Evolutionary conservation across 2,329 filamentous ascomycete species (phyloP).

Genomic region (Fusarium papillatum): DNA sequence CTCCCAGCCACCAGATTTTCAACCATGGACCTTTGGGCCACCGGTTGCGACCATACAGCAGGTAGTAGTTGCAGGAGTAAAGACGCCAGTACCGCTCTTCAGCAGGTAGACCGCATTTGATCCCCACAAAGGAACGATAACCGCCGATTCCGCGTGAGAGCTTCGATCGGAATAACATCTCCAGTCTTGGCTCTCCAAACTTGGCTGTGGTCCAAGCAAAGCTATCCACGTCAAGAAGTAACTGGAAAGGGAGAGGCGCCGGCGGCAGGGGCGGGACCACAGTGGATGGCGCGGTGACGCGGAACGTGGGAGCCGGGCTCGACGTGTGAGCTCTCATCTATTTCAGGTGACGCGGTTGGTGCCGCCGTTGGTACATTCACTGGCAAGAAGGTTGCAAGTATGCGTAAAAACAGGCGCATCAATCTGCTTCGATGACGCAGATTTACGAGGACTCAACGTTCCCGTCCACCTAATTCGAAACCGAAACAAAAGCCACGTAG

Average conservation of each 20-base stretch:
- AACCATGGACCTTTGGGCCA: not conserved
- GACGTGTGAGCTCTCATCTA: constrained; percentile 22
- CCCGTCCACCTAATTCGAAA: constrained; percentile 19
- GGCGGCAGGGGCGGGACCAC: constrained; percentile 16
- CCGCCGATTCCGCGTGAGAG: constrained; percentile 21
- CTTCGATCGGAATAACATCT: constrained; percentile 27
- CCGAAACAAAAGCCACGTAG: constrained; percentile 29
- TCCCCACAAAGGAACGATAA: constrained; percentile 14
- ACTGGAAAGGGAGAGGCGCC: constrained; percentile 36
- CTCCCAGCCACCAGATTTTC: constrained; percentile 21
- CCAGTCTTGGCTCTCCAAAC: constrained; percentile 14
- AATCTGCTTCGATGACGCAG: constrained; percentile 13
- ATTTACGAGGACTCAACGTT: not conserved
- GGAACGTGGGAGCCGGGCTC: constrained; percentile 9
- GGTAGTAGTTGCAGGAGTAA: not conserved
- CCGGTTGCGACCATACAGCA: not conserved
- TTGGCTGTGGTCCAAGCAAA: constrained; percentile 20
- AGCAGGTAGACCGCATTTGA: not conserved
- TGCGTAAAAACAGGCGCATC: constrained; percentile 6
- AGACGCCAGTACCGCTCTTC: too few species aligned
- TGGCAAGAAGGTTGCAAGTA: not conserved
- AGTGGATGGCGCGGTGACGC: constrained; percentile 13
- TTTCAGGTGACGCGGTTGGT: constrained; percentile 24
- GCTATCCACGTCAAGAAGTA: constrained; percentile 19
- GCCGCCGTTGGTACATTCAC: not conserved